phyloP scores from a whole-genome alignment of 2,329 filamentous ascomycete genomes.

The Ceratocystis lukuohia region DNA sequence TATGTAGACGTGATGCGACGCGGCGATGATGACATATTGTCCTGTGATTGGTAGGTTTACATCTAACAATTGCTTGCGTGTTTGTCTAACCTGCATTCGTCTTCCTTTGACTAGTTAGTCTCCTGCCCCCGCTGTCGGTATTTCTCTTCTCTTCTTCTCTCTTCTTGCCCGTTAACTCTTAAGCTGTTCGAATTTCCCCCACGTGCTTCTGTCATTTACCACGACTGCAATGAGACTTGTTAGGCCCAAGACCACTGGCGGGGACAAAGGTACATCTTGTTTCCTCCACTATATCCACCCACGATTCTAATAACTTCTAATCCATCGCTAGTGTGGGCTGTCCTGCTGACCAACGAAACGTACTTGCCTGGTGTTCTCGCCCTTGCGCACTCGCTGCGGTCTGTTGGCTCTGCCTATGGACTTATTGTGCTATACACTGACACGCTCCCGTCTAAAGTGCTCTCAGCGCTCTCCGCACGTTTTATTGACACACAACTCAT shows the following conservation, averaged over 20 bases:
- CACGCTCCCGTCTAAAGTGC: conserved; percentile 42
- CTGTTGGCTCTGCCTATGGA: conserved; percentile 54
- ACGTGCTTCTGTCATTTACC: too few relatives aligned
- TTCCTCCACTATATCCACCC: background rate
- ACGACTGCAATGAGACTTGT: too few relatives aligned
- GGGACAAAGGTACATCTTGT: background rate
- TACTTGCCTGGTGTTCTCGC: conserved; percentile 76
- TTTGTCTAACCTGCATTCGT: too few relatives aligned
- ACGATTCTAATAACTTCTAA: background rate
- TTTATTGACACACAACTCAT: conserved; percentile 57
- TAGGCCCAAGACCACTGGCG: background rate
- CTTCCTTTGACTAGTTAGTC: too few relatives aligned
- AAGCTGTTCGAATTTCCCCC: too few relatives aligned
- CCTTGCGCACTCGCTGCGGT: conserved; percentile 62
- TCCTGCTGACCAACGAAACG: conserved; percentile 68
- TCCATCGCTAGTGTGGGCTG: conserved; percentile 59
- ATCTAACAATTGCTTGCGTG: too few relatives aligned
- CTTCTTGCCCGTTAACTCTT: too few relatives aligned
- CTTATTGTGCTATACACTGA: conserved; percentile 75
- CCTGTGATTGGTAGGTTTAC: too few relatives aligned
- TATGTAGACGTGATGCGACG: too few relatives aligned
- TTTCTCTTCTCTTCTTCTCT: too few relatives aligned
- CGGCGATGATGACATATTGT: too few relatives aligned
- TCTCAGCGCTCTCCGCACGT: conserved; percentile 53
- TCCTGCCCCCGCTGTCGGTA: too few relatives aligned